Conservation (phyloP, 441 rosid species). For the Sinapis alba region DNA sequence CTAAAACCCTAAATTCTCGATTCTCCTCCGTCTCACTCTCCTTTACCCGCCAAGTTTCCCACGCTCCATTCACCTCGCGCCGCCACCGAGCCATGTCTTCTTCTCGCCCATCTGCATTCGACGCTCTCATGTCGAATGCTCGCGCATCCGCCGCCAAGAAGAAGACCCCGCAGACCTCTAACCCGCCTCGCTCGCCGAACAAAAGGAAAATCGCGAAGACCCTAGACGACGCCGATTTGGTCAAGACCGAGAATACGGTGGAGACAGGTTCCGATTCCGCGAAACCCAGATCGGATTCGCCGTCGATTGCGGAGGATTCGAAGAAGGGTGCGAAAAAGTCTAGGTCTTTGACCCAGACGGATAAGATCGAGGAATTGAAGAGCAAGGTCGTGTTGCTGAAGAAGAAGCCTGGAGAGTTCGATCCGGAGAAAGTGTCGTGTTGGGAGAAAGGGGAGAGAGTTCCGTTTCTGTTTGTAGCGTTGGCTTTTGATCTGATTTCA, state of each 20-base stretch:
- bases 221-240: slow-evolving; percentile 22
- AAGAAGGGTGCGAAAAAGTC: slow-evolving; percentile 43
- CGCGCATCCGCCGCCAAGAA: slow-evolving; percentile 66
- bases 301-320: slow-evolving; percentile 33
- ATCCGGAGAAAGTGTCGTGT: slow-evolving; percentile 53
- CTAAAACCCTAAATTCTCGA: slow-evolving; percentile 9
- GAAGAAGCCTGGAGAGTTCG: slow-evolving; percentile 66
- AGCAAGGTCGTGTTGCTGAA: slow-evolving; percentile 58
- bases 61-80: slow-evolving; percentile 22
- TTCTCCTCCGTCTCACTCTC: slow-evolving; percentile 19
- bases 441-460: slow-evolving; percentile 86
- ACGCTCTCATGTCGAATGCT: slow-evolving; percentile 78
- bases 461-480: slow-evolving; percentile 70
- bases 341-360: slow-evolving; percentile 34
- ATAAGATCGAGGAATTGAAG: slow-evolving; percentile 54
- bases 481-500: slow-evolving; percentile 75
- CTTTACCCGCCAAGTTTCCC: slow-evolving; percentile 18
- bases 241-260: background rate
- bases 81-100: slow-evolving; percentile 56
- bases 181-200: slow-evolving; percentile 47
- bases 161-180: slow-evolving; percentile 12
- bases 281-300: slow-evolving; percentile 22
- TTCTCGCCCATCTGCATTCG: slow-evolving; percentile 77
- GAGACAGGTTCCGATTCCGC: slow-evolving; percentile 25
- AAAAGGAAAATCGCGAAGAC: slow-evolving; percentile 57